Base-by-base conservation (phyloP, 1,284 basidiomycete genomes). In the Naganishia albida region DNA sequence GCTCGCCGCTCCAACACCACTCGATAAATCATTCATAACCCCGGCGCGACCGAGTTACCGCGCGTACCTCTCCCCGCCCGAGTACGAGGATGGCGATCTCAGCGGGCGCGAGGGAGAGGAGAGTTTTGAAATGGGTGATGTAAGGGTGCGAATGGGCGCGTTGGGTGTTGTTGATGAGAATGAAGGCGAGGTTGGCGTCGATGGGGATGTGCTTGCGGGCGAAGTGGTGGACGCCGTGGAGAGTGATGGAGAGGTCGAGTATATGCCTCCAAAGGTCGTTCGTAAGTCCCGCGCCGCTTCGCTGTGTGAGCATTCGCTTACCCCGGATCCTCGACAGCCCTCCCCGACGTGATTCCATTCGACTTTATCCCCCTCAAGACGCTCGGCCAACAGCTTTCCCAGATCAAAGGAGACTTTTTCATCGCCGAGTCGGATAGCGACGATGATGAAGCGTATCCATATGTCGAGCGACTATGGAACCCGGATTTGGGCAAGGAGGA, bases 21-120 rank as follows among this genome's bases (percentile, higher is more conserved):
- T 75, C 64, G 67, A 77, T 71, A 18, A 77, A 54, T 73, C 57
- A 28, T 60, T 60, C 46, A 49, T 60, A 8, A 60, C 57, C 4
- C 57, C 57, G 6, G 44, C 44, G 15, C 30, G 57, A 50, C 57
- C 57, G 18, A 60, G 57, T 42, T 60, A 60, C 25, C 57, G 57
- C 23, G 57, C 57, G 15, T 60, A 60, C 28, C 46, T 60, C 3
- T 60, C 57, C 18, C 57, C 57, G 12, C 57, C 57, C 34, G 57
- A 50, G 26, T 60, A 65, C n/a, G 63, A 65, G 18, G 63, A 64
- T 46, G 55, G 54, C 26, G 54, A 55, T 20, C 20, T 48, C 13
- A 56, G 52, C 10, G 40, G 44, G 3, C 30, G 54, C 18, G 63
- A 64, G n/a, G n/a, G 54, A 10, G 34, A 34, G 23, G 63, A 66